Percentiles rank a stretch among this genome's conserved stretches.
These are phyloP conservation scores for Meyerozyma elateridarum DNA, from an alignment of 1,139 yeast species.

Conservation along the genomic window DNA sequence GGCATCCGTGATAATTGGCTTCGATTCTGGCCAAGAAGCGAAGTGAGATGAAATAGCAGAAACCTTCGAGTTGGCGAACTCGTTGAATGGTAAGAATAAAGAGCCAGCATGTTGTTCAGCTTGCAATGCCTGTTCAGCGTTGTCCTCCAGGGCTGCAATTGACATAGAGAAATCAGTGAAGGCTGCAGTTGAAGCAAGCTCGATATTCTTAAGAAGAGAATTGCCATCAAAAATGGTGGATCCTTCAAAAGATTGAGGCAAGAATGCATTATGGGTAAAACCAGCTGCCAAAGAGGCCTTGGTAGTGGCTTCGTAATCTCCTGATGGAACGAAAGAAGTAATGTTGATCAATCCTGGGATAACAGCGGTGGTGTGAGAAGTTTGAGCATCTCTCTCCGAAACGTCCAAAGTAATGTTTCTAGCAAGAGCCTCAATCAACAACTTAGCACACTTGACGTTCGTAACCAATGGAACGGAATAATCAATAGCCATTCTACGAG, in stretches of 20 bases:
- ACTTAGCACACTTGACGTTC: conserved; percentile 95
- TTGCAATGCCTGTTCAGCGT: conserved; percentile 57
- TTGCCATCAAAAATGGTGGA: conserved; percentile 60
- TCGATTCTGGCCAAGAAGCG: conserved; percentile 75
- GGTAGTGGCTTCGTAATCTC: conserved; percentile 61
- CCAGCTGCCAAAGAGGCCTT: conserved; percentile 78
- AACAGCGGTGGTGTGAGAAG: conserved; percentile 77
- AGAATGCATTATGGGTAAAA: conserved; percentile 77
- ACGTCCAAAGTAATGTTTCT: conserved; percentile 67
- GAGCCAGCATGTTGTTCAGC: conserved; percentile 71
- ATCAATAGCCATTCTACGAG: conserved; percentile 99
- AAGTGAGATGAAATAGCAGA: conserved; percentile 76
- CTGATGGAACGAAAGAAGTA: conserved; percentile 72
- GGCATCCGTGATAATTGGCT: conserved; percentile 91
- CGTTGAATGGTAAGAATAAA: conserved; percentile 76
- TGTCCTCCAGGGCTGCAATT: conserved; percentile 75
- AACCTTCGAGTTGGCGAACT: conserved; percentile 64
- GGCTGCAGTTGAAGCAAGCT: conserved; percentile 53
- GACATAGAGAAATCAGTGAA: conserved; percentile 81
- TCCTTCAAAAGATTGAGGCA: conserved; percentile 69
- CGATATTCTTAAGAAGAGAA: conserved; percentile 60
- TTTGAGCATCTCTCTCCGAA: conserved; percentile 78
- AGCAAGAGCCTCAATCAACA: conserved; percentile 88
- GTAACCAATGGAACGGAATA: conserved; percentile 97
- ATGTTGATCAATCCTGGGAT: conserved; percentile 87